Conservation (phyloP, 805 yeast species). For the Pichia kluyveri region DNA sequence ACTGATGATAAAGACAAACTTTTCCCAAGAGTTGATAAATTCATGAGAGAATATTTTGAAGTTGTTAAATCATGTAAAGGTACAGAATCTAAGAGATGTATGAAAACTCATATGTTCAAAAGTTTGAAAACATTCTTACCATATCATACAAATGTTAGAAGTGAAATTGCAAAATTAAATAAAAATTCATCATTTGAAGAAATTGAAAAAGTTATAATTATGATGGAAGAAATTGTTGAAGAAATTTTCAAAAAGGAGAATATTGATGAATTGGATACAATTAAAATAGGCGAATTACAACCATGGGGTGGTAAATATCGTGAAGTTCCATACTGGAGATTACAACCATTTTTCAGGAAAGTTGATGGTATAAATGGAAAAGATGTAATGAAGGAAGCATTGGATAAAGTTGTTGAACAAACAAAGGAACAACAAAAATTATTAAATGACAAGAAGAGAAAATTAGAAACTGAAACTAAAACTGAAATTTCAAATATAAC, state of each 20-base stretch:
- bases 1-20: slow-evolving; percentile 49
- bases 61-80: slow-evolving; percentile 56
- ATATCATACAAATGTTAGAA: slow-evolving; percentile 68
- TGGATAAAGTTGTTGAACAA: slow-evolving; percentile 6
- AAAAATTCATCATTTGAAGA: slow-evolving; percentile 37
- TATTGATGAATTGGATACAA: slow-evolving; percentile 47
- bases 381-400: slow-evolving; percentile 19
- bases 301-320: slow-evolving; percentile 82
- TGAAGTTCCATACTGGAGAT: slow-evolving; percentile 87
- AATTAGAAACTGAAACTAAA: background rate
- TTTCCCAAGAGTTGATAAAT: slow-evolving; percentile 77
- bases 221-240: slow-evolving; percentile 60
- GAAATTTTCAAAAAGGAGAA: slow-evolving; percentile 43
- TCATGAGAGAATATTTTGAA: slow-evolving; percentile 82
- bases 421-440: slow-evolving; percentile 10
- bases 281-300: slow-evolving; percentile 39
- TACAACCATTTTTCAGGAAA: slow-evolving; percentile 90
- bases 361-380: slow-evolving; percentile 70
- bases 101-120: slow-evolving; percentile 91
- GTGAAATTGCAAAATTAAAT: slow-evolving; percentile 48
- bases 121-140: slow-evolving; percentile 73
- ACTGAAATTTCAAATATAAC: background rate
- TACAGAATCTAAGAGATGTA: slow-evolving; percentile 68
- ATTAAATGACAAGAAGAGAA: slow-evolving; percentile 8
- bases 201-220: slow-evolving; percentile 41